phyloP scores from a whole-genome alignment of 106 monocot genomes.

The Dendrobium nobile region DNA sequence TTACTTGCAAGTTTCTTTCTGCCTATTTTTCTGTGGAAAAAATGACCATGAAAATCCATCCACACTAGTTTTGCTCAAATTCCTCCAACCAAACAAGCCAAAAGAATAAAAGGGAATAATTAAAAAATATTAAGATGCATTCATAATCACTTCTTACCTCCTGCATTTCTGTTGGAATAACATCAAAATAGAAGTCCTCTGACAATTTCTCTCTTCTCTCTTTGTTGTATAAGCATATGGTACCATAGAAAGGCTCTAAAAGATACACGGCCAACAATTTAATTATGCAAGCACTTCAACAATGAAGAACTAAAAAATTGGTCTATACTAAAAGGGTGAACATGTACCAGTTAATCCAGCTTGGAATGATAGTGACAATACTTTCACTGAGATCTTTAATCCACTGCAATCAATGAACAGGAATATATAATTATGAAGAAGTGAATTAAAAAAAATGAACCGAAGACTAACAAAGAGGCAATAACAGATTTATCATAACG shows the following conservation, averaged over 20 bases:
- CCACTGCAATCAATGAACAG: constrained; percentile 43
- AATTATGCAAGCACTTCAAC: background rate
- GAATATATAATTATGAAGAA: background rate
- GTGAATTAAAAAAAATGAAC: background rate
- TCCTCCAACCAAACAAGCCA: background rate
- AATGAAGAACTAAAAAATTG: background rate
- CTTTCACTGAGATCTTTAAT: constrained; percentile 85
- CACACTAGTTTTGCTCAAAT: background rate
- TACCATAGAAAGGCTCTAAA: constrained; percentile 94
- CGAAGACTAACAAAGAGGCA: background rate
- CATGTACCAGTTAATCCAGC: constrained; percentile 75
- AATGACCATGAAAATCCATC: background rate
- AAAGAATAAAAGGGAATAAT: background rate
- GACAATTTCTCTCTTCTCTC: constrained; percentile 94
- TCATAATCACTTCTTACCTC: constrained; percentile 48
- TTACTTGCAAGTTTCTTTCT: background rate
- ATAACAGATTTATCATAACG: background rate
- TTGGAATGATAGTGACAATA: constrained; percentile 86
- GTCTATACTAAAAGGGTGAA: background rate
- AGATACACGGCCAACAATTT: constrained; percentile 7
- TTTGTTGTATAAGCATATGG: constrained; percentile 96
- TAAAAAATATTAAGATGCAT: background rate
- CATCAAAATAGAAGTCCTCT: constrained; percentile 85
- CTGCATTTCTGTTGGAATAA: constrained; percentile 61
- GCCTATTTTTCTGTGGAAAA: background rate